Percentiles rank a stretch among this genome's conserved stretches.
These are phyloP conservation scores for Xylaria sp. DNA, from an alignment of 2,329 filamentous ascomycete species.

Conservation along the genomic window DNA sequence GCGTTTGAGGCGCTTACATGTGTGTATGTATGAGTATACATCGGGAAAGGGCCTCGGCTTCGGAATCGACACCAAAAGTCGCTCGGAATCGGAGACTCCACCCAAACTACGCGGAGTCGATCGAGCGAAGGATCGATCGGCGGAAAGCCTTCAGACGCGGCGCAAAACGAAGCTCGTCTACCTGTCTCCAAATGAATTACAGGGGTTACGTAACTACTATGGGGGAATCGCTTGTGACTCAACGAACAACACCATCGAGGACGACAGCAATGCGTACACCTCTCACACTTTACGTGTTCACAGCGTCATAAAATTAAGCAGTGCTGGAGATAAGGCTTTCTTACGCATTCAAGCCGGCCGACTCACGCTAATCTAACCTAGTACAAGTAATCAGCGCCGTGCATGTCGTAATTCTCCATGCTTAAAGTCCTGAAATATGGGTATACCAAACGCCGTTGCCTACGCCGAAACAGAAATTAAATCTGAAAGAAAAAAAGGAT, in stretches of 20 bases:
- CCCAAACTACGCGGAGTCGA: not conserved
- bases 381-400: slow-evolving; percentile 23
- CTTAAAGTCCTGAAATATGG: slow-evolving; percentile 17
- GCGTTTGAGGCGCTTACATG: not conserved
- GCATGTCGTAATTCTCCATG: slow-evolving; percentile 24
- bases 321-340: not conserved
- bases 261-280: slow-evolving; percentile 1
- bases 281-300: not conserved
- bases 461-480: slow-evolving; percentile 36
- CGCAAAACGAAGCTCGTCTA: not conserved
- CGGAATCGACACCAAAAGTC: not conserved
- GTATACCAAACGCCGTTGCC: slow-evolving; percentile 43
- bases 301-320: not conserved
- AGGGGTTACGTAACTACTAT: slow-evolving; percentile 12
- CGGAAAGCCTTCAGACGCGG: not conserved
- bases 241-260: not conserved
- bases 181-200: not conserved
- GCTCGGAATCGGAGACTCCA: slow-evolving; percentile 13
- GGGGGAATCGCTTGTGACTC: slow-evolving; percentile 9
- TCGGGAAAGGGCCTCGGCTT: slow-evolving; percentile 2
- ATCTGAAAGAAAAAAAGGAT: not conserved
- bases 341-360: not conserved
- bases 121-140: not conserved
- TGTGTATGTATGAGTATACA: no score
- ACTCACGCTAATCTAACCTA: not conserved